These are phyloP conservation scores for Lepidium aucheri DNA, from an alignment of 345 rosid species.

Conservation along the genomic window DNA sequence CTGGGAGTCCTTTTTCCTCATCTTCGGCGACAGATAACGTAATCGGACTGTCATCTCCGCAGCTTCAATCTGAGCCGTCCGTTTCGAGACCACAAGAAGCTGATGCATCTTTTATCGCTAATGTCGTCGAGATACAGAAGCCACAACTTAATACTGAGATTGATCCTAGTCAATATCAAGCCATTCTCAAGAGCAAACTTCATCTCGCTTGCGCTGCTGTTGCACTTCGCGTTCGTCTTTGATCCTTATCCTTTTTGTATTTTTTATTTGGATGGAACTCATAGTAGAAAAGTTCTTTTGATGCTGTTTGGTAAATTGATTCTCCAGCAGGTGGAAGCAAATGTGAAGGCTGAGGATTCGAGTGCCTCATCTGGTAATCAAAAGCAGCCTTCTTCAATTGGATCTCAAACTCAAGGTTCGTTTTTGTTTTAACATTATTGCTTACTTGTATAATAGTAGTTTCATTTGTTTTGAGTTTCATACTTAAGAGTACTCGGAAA, in stretches of 20 bases:
- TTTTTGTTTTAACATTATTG: too few species aligned
- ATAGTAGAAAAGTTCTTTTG: not conserved
- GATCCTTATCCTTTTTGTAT: not conserved
- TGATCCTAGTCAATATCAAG: conserved; percentile 44
- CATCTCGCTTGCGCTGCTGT: conserved; percentile 65
- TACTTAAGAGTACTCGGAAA: too few species aligned
- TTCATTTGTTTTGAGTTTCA: not conserved
- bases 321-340: conserved; percentile 30
- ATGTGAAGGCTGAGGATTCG: conserved; percentile 47
- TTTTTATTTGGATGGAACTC: not conserved
- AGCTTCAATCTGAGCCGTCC: too few species aligned
- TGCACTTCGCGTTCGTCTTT: conserved; percentile 26
- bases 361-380: conserved; percentile 33
- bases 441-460: too few species aligned
- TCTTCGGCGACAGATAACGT: too few species aligned
- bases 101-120: conserved; percentile 19
- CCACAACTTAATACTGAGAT: conserved; percentile 4
- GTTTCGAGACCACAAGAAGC: conserved; percentile 26
- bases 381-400: conserved; percentile 13
- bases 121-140: conserved; percentile 39
- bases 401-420: too few species aligned
- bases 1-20: not conserved
- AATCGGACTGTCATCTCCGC: not conserved
- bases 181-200: conserved; percentile 46
- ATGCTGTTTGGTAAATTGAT: not conserved